Conservation (phyloP, 345 rosid species). For the Linum tenue region DNA sequence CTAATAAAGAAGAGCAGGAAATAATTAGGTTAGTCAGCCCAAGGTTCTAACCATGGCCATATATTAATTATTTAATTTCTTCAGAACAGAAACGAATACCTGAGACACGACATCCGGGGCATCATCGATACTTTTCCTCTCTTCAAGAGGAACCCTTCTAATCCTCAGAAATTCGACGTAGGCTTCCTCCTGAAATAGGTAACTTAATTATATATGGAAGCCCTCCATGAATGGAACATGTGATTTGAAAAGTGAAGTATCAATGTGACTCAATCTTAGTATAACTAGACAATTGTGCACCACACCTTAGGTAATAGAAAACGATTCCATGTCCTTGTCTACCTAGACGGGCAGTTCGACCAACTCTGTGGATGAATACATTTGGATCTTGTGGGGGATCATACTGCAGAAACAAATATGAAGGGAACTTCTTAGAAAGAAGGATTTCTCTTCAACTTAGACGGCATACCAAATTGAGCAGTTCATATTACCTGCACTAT, state of each 20-base stretch:
- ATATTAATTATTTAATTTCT: neutral
- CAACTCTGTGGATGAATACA: constrained; percentile 85
- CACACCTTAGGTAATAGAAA: constrained; percentile 65
- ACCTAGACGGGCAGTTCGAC: constrained; percentile 87
- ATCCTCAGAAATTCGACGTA: constrained; percentile 70
- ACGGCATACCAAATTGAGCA: neutral
- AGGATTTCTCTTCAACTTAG: neutral
- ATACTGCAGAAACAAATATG: constrained; percentile 38
- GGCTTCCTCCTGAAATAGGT: constrained; percentile 61
- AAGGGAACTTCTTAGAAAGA: neutral
- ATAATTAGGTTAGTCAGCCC: neutral
- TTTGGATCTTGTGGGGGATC: constrained; percentile 95
- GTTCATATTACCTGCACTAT: constrained; percentile 63
- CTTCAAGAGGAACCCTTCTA: constrained; percentile 67
- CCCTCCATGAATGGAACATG: neutral
- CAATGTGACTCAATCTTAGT: neutral
- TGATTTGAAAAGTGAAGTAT: neutral
- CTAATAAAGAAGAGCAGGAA: neutral
- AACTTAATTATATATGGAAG: constrained; percentile 1
- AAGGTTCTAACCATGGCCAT: constrained; percentile 2
- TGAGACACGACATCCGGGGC: constrained; percentile 58
- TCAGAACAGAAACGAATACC: constrained; percentile 24
- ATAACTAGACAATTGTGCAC: constrained; percentile 2
- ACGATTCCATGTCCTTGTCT: constrained; percentile 68
- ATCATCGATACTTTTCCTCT: constrained; percentile 41